A percentile compares a stretch with the other conserved stretches of the same genome.
These are phyloP conservation scores for Schoenoplectus triqueter DNA, from an alignment of 202 grass and related monocot genomes.

Conservation along the genomic window DNA sequence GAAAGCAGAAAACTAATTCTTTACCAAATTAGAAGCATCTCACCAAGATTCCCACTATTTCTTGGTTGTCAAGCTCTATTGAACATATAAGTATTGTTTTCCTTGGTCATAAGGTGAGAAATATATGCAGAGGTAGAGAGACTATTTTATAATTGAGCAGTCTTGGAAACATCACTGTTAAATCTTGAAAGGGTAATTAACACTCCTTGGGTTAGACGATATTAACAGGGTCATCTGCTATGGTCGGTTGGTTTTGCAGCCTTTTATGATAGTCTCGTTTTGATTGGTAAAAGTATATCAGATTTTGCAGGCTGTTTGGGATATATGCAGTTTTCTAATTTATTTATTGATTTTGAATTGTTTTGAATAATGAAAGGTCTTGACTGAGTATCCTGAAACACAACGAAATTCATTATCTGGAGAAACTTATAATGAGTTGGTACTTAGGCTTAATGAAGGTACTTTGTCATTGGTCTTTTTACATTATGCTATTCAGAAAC, in stretches of 20 bases:
- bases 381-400: constrained; percentile 76
- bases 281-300: not conserved
- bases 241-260: not conserved
- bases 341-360: constrained; percentile 16
- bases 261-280: not conserved
- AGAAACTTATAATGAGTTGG: constrained; percentile 68
- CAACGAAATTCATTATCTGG: constrained; percentile 58
- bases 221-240: not conserved
- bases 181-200: not conserved
- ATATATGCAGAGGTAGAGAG: not conserved
- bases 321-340: constrained; percentile 34
- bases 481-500: constrained; percentile 24
- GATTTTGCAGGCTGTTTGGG: not conserved
- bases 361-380: constrained; percentile 54
- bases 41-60: not conserved
- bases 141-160: constrained; percentile 5
- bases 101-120: constrained; percentile 37
- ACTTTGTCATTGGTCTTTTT: constrained; percentile 41
- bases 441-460: constrained; percentile 82
- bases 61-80: constrained; percentile 5
- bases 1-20: not conserved
- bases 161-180: not conserved
- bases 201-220: not conserved
- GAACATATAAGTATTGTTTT: constrained; percentile 26
- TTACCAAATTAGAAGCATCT: constrained; percentile 6